Evolutionary conservation across 768 basidiomycete species (phyloP).

Genomic region (Suillus clintonianus): DNA sequence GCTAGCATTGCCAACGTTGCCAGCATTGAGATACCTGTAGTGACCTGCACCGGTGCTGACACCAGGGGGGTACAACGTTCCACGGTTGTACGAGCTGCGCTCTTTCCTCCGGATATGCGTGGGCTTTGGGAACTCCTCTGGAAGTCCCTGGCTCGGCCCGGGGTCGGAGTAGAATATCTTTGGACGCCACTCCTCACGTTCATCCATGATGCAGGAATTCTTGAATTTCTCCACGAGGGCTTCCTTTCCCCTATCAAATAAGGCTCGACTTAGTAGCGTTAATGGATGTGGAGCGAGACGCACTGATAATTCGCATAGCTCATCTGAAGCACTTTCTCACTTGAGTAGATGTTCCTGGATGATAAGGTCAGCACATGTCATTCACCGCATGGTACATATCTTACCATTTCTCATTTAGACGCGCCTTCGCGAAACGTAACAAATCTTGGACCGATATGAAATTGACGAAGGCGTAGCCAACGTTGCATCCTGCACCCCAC

Average conservation of each 20-base stretch:
- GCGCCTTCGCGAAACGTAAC: constrained; percentile 69
- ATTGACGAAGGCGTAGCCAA: constrained; percentile 88
- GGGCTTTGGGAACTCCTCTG: constrained; percentile 80
- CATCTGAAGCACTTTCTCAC: constrained; percentile 89
- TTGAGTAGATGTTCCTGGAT: constrained; percentile 86
- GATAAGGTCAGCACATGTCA: constrained; percentile 8
- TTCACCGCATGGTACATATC: constrained; percentile 16
- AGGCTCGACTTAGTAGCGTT: constrained; percentile 10
- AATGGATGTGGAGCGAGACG: constrained; percentile 30
- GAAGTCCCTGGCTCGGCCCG: constrained; percentile 71
- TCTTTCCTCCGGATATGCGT: constrained; percentile 83
- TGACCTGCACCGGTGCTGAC: constrained; percentile 25
- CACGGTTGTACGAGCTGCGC: constrained; percentile 78
- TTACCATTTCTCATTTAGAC: constrained; percentile 82
- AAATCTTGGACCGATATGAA: constrained; percentile 81
- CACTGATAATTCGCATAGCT: constrained; percentile 92
- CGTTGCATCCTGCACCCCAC: constrained; percentile 61
- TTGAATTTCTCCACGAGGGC: constrained; percentile 91
- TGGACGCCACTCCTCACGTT: constrained; percentile 79
- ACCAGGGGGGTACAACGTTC: constrained; percentile 65
- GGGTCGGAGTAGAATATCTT: constrained; percentile 78
- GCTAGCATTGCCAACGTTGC: constrained; percentile 17
- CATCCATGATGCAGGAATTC: constrained; percentile 90
- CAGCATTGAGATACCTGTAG: constrained; percentile 28
- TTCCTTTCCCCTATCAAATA: constrained; percentile 75